Evolutionary conservation across 805 yeast species (phyloP).

Genomic region (Middelhovenomyces tepae): DNA sequence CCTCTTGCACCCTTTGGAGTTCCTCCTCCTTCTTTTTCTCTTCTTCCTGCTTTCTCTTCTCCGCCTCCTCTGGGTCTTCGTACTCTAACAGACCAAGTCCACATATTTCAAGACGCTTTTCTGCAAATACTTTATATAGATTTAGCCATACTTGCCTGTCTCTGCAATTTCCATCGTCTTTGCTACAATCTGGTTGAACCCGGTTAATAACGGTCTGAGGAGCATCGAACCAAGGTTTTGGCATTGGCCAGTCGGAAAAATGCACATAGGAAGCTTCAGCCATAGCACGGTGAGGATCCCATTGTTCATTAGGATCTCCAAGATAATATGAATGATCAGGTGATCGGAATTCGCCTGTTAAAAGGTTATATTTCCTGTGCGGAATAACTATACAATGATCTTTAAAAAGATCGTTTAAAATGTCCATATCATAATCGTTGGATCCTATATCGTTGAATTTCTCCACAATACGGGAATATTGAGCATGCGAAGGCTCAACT

Average conservation of each 20-base stretch:
- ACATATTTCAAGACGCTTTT: no score
- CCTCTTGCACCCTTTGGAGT: constrained; percentile 22
- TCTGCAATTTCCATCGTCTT: no score
- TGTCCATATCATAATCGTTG: constrained; percentile 49
- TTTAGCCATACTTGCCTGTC: no score
- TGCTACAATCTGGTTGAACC: no score
- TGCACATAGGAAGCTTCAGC: constrained; percentile 41
- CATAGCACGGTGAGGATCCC: constrained; percentile 29
- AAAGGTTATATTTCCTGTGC: constrained; percentile 16
- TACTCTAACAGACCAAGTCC: no score
- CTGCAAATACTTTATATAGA: no score
- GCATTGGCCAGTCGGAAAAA: constrained; percentile 57
- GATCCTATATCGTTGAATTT: constrained; percentile 13
- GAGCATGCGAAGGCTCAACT: no score
- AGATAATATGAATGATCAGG: constrained; percentile 34
- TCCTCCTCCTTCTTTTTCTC: constrained; percentile 27
- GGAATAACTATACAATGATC: constrained; percentile 1
- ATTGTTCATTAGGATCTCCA: constrained; percentile 35
- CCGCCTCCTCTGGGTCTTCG: constrained; percentile 17
- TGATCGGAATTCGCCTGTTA: constrained; percentile 41
- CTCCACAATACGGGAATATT: no score
- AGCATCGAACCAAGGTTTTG: constrained; percentile 49
- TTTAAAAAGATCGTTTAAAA: constrained; percentile 14
- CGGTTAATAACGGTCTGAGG: no score
- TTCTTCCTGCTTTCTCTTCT: constrained; percentile 11